Evolutionary conservation across 2,329 filamentous ascomycete genomes (phyloP).

Genomic region (Macrophomina tecta): DNA sequence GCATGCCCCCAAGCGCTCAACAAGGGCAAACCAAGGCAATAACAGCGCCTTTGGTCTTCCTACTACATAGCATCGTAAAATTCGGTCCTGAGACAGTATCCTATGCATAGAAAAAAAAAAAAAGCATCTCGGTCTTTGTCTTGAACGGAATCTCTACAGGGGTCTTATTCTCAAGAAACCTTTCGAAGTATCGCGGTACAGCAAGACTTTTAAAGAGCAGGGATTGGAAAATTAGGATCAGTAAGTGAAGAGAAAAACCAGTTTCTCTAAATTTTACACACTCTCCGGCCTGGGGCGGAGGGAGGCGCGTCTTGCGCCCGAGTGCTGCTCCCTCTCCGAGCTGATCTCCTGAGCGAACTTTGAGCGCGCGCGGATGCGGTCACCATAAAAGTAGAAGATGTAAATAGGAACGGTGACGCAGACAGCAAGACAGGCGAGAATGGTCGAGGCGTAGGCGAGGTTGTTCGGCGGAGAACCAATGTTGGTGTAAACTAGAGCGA

Average conservation of each 20-base stretch:
- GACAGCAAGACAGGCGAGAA: conserved; percentile 58
- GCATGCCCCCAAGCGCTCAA: too few species aligned
- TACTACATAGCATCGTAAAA: too few species aligned
- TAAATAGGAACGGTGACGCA: conserved; percentile 61
- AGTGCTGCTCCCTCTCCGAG: conserved; percentile 37
- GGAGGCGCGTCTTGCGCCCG: conserved; percentile 32
- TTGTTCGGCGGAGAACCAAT: conserved; percentile 43
- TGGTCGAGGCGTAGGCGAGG: conserved; percentile 60
- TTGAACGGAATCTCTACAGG: too few species aligned
- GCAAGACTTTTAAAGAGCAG: neutral
- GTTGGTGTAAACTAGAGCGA: conserved; percentile 39
- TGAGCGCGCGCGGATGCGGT: conserved; percentile 56
- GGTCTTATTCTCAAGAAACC: neutral
- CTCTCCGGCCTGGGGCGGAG: neutral
- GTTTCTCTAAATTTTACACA: neutral
- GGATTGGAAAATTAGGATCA: neutral
- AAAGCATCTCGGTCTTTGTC: too few species aligned
- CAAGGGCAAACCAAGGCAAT: too few species aligned
- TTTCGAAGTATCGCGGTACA: neutral
- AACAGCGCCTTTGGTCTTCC: too few species aligned
- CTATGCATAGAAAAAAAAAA: too few species aligned
- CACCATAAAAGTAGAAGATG: conserved; percentile 63
- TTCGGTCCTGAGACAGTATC: too few species aligned
- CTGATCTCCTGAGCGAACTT: conserved; percentile 58
- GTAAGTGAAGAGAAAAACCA: too few species aligned